Conservation (phyloP, 805 yeast genomes). For the Candida tallmaniae region DNA sequence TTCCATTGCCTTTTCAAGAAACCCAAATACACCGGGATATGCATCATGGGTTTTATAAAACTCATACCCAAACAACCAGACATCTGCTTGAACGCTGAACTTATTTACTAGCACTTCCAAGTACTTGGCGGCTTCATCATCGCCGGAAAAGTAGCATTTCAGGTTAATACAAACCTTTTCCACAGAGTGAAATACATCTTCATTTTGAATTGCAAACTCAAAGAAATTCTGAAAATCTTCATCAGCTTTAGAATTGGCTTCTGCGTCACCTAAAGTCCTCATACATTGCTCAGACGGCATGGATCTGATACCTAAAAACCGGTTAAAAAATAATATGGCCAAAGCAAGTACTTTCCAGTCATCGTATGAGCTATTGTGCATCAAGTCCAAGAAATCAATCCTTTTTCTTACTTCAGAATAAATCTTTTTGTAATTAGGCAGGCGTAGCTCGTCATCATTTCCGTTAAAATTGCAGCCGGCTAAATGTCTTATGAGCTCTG, state of each 20-base stretch:
- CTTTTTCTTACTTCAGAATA: slow-evolving; percentile 11
- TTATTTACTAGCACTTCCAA: slow-evolving; percentile 19
- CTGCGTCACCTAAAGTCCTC: slow-evolving; percentile 3
- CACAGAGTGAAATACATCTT: slow-evolving; percentile 38
- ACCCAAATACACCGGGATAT: slow-evolving; percentile 14
- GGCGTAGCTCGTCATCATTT: too few relatives aligned
- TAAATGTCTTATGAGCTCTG: slow-evolving; percentile 19
- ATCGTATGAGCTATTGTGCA: slow-evolving; percentile 15
- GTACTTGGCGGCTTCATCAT: slow-evolving; percentile 21
- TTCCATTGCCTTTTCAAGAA: slow-evolving; percentile 30
- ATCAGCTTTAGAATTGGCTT: too few relatives aligned
- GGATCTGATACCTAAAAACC: slow-evolving; percentile 1
- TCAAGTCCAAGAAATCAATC: slow-evolving; percentile 12
- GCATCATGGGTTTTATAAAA: slow-evolving; percentile 34
- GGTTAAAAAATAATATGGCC: slow-evolving; percentile 17
- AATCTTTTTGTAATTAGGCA: too few relatives aligned
- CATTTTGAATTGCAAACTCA: slow-evolving; percentile 22
- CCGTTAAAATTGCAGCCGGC: too few relatives aligned
- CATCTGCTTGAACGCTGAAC: slow-evolving; percentile 34
- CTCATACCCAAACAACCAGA: slow-evolving; percentile 43
- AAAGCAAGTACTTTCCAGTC: slow-evolving; percentile 32
- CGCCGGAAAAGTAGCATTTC: slow-evolving; percentile 24
- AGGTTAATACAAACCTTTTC: slow-evolving; percentile 39
- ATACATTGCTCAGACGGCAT: slow-evolving; percentile 7
- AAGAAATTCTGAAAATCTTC: slow-evolving; percentile 19